Conservation (phyloP, 179 eudicot species). For the Beta corolliflora region DNA sequence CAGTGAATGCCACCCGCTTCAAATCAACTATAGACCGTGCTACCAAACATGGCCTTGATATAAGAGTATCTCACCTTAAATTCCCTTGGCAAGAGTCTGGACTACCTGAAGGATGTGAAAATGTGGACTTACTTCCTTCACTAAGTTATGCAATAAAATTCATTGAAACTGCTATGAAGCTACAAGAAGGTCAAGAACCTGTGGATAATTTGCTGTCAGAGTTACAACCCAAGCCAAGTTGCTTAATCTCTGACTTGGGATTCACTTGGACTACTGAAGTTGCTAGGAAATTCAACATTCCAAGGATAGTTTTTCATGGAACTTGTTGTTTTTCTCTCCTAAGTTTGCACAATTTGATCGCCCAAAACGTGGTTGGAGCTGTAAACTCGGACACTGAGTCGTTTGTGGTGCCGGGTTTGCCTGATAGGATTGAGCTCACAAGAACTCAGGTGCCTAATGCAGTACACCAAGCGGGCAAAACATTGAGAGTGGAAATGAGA, state of each 20-base stretch:
- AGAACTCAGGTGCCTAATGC: slow-evolving; percentile 35
- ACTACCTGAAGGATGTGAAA: slow-evolving; percentile 39
- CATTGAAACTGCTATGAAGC: slow-evolving; percentile 23
- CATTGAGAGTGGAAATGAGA: slow-evolving; percentile 7
- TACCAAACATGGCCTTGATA: slow-evolving; percentile 2
- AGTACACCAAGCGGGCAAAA: slow-evolving; percentile 7
- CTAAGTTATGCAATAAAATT: slow-evolving; percentile 21
- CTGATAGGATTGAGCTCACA: slow-evolving; percentile 32
- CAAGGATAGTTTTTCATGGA: slow-evolving; percentile 44
- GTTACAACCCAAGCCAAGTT: slow-evolving; percentile 37
- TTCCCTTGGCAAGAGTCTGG: slow-evolving; percentile 36
- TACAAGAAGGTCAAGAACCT: slow-evolving; percentile 39
- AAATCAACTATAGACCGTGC: slow-evolving; percentile 28
- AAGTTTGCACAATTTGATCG: slow-evolving; percentile 33
- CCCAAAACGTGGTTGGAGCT: slow-evolving; percentile 13
- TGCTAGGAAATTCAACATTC: slow-evolving; percentile 34
- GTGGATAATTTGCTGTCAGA: slow-evolving; percentile 29
- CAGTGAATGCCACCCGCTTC: slow-evolving; percentile 39
- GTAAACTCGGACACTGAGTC: slow-evolving; percentile 19
- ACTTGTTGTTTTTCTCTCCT: slow-evolving; percentile 31
- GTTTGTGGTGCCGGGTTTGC: slow-evolving; percentile 40
- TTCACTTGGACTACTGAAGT: slow-evolving; percentile 46
- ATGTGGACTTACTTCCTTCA: slow-evolving; percentile 47
- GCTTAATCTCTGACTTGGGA: slow-evolving; percentile 43
- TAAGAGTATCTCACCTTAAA: slow-evolving; percentile 27